A percentile compares a stretch with the other conserved stretches of the same genome.
Evolutionary conservation across 2,329 filamentous ascomycete species (phyloP).

Genomic region (Epichloe festucae): DNA sequence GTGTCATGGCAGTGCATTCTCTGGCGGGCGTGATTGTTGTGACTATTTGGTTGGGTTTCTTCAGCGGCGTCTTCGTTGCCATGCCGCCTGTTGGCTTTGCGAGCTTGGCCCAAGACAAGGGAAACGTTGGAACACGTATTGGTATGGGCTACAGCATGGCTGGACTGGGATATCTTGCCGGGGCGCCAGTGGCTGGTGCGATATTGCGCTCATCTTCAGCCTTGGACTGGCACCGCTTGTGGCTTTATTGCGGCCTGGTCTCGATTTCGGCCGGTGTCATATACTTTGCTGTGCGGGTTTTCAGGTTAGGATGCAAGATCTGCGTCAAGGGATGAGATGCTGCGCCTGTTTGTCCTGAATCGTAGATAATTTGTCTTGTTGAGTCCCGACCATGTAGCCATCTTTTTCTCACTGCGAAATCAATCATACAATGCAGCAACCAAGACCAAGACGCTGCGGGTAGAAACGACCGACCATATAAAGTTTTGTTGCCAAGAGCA

Average conservation of each 20-base stretch:
- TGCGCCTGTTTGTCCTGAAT: too few relatives aligned
- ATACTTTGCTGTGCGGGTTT: neutral
- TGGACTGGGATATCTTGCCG: conserved; percentile 19
- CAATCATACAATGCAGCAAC: too few relatives aligned
- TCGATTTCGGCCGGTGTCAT: neutral
- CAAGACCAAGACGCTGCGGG: too few relatives aligned
- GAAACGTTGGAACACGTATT: conserved; percentile 28
- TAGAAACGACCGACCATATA: too few relatives aligned
- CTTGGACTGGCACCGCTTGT: neutral
- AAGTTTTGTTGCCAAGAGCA: too few relatives aligned
- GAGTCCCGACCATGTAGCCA: too few relatives aligned
- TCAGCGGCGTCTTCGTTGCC: conserved; percentile 28
- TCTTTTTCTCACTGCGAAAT: too few relatives aligned
- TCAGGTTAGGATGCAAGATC: neutral
- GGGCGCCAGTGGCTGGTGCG: conserved; percentile 21
- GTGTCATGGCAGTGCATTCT: conserved; percentile 21
- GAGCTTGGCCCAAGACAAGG: conserved; percentile 25
- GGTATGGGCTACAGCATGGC: conserved; percentile 23
- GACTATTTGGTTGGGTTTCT: conserved; percentile 26
- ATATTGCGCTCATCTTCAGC: conserved; percentile 12
- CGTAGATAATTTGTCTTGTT: too few relatives aligned
- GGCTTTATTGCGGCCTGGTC: neutral
- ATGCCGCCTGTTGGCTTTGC: conserved; percentile 27
- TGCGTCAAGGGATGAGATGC: neutral
- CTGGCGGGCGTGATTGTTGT: conserved; percentile 21